Conservation (phyloP, 2,329 filamentous ascomycete genomes). For the Nothopassalora personata region DNA sequence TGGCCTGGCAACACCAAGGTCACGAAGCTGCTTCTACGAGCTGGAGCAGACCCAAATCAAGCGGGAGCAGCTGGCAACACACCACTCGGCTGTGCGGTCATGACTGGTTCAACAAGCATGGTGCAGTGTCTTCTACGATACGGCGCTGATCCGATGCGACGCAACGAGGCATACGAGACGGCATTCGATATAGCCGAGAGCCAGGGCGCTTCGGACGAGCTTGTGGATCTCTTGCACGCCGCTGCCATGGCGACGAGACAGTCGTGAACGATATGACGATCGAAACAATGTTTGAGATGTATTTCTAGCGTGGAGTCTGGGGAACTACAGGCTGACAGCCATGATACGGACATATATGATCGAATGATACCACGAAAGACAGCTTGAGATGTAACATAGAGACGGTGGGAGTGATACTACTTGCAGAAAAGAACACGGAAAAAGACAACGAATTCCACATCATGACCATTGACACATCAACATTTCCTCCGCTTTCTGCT, state of each 20-base stretch:
- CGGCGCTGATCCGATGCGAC: slow-evolving; percentile 24
- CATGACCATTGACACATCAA: too few relatives aligned
- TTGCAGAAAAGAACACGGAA: neutral
- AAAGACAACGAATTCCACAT: too few relatives aligned
- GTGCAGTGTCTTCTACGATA: slow-evolving; percentile 23
- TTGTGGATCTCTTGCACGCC: slow-evolving; percentile 14
- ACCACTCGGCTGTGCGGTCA: slow-evolving; percentile 29
- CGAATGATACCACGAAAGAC: neutral
- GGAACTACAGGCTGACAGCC: neutral
- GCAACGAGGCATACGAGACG: slow-evolving; percentile 26
- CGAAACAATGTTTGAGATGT: neutral
- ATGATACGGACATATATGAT: neutral
- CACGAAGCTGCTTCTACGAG: slow-evolving; percentile 24
- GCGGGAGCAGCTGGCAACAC: slow-evolving; percentile 27
- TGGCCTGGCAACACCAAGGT: slow-evolving; percentile 25
- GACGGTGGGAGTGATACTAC: neutral
- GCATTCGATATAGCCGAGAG: slow-evolving; percentile 24
- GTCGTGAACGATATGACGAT: neutral
- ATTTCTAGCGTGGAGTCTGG: neutral
- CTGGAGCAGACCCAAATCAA: slow-evolving; percentile 27
- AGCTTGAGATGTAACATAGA: neutral
- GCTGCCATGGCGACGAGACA: neutral
- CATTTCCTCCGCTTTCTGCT: too few relatives aligned
- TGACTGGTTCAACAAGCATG: slow-evolving; percentile 21
- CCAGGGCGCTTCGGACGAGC: slow-evolving; percentile 9